These are phyloP conservation scores for Euphrasia arctica DNA, from an alignment of 305 asterid genomes.

Conservation along the genomic window DNA sequence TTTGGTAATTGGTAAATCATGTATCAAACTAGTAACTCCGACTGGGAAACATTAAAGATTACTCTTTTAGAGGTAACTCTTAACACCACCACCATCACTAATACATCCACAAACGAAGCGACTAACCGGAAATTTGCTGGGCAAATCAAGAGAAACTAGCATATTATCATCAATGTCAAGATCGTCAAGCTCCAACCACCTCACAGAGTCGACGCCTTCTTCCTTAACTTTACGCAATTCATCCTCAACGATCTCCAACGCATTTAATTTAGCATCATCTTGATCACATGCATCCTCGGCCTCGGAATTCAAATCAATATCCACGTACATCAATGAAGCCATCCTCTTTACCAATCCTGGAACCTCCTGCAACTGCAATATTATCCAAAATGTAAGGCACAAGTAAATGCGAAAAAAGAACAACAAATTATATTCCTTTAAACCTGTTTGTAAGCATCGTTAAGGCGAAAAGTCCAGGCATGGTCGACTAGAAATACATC, in stretches of 20 bases:
- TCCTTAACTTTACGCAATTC: conserved; percentile 52
- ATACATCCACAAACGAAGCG: background rate
- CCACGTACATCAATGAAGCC: conserved; percentile 93
- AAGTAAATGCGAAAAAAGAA: background rate
- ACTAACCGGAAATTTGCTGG: conserved; percentile 86
- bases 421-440: background rate
- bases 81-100: background rate
- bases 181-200: conserved; percentile 98
- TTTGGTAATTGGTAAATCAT: background rate
- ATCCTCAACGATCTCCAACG: conserved; percentile 57
- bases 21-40: background rate
- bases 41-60: background rate
- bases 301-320: conserved; percentile 54
- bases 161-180: conserved; percentile 66
- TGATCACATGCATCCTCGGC: conserved; percentile 39
- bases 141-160: conserved; percentile 76
- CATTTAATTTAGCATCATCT: conserved; percentile 39
- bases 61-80: background rate
- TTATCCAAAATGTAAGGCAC: conserved; percentile 2
- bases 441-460: conserved; percentile 92
- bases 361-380: conserved; percentile 76
- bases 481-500: conserved; percentile 90
- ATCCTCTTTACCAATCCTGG: conserved; percentile 93
- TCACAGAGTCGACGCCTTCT: conserved; percentile 45
- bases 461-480: conserved; percentile 94